phyloP scores from a whole-genome alignment of 2,329 filamentous ascomycete genomes.

The Botrytis tulipae region DNA sequence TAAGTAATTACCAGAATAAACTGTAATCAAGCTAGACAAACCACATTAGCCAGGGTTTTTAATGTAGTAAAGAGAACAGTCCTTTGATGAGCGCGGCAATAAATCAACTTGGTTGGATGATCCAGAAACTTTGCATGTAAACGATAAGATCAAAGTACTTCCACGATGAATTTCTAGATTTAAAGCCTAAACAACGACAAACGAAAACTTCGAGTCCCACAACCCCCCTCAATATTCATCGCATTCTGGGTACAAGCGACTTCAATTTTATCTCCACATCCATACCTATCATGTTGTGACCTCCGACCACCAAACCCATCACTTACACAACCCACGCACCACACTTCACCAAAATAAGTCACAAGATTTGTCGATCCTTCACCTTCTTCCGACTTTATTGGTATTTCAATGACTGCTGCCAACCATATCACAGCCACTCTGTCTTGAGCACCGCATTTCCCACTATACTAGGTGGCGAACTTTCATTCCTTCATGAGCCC shows the following conservation, averaged over 20 bases:
- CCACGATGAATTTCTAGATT: background rate
- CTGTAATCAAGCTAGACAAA: no score
- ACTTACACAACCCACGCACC: background rate
- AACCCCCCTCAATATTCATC: background rate
- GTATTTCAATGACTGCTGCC: background rate
- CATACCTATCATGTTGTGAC: background rate
- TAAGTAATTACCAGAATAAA: no score
- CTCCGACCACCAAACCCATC: background rate
- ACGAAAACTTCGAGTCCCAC: background rate
- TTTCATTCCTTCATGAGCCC: background rate
- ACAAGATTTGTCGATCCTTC: constrained; percentile 5
- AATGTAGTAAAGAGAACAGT: background rate
- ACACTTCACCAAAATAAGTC: background rate
- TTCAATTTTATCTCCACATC: background rate
- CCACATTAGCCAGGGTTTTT: background rate
- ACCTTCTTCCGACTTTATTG: background rate
- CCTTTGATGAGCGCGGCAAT: no score
- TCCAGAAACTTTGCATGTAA: background rate
- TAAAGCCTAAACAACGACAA: background rate
- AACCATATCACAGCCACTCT: constrained; percentile 8
- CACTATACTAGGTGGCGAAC: constrained; percentile 9
- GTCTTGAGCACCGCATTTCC: constrained; percentile 1
- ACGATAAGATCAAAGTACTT: background rate
- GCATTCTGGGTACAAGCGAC: background rate
- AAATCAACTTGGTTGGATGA: background rate